These are phyloP conservation scores for Termitomyces sp. DNA, from an alignment of 768 basidiomycete species.

Conservation along the genomic window DNA sequence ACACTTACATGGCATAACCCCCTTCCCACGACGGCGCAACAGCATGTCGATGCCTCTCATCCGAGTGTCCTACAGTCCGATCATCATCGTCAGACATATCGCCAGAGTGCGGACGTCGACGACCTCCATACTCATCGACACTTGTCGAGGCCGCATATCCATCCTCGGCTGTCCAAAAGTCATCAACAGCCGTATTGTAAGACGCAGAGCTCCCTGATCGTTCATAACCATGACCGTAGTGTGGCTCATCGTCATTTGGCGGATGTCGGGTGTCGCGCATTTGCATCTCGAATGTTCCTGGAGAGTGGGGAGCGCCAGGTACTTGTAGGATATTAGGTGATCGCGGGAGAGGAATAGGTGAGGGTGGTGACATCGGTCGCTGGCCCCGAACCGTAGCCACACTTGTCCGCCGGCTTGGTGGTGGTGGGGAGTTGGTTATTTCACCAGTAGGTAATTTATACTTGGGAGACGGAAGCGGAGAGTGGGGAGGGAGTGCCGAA, in stretches of 20 bases:
- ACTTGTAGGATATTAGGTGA: constrained; percentile 16
- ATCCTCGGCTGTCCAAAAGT: constrained; percentile 31
- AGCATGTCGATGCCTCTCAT: constrained; percentile 14
- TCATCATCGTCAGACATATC: constrained; percentile 19
- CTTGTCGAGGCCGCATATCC: neutral
- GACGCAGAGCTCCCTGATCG: constrained; percentile 37
- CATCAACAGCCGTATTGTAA: constrained; percentile 42
- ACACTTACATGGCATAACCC: constrained; percentile 35
- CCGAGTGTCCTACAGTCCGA: constrained; percentile 21
- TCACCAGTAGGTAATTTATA: constrained; percentile 45
- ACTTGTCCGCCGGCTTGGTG: constrained; percentile 37
- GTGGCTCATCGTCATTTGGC: constrained; percentile 15
- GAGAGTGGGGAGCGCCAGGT: constrained; percentile 5
- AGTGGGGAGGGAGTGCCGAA: constrained; percentile 59
- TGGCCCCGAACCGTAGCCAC: constrained; percentile 25
- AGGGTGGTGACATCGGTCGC: constrained; percentile 19
- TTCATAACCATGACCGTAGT: constrained; percentile 17
- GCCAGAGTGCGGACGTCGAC: neutral
- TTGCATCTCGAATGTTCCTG: constrained; percentile 14
- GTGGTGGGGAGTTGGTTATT: constrained; percentile 35
- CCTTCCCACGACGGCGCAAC: constrained; percentile 34
- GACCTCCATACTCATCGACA: neutral
- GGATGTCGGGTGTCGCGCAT: constrained; percentile 21
- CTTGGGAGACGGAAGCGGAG: constrained; percentile 52
- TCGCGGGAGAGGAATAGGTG: constrained; percentile 21